A percentile compares a stretch with the other conserved stretches of the same genome.
phyloP scores from a whole-genome alignment of 2,329 filamentous ascomycete genomes.

The Colletotrichum sp. region DNA sequence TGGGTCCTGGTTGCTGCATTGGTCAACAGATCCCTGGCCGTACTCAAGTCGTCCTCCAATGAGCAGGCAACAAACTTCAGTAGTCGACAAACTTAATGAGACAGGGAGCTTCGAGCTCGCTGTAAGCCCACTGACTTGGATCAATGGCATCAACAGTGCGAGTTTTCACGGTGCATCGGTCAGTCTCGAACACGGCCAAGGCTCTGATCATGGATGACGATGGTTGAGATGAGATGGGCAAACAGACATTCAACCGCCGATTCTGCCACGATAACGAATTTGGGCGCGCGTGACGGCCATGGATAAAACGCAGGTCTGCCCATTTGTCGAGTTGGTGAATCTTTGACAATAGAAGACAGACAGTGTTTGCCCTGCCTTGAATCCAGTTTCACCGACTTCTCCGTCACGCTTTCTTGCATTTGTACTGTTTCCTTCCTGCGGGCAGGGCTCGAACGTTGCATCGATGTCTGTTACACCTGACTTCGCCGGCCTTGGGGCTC shows the following conservation, averaged over 20 bases:
- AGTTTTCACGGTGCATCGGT: not conserved
- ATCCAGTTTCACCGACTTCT: constrained; percentile 2
- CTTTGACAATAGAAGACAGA: not conserved
- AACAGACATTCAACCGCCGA: not conserved
- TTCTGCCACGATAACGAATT: not conserved
- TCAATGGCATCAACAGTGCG: not conserved
- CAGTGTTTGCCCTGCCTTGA: not conserved
- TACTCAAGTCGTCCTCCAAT: not conserved
- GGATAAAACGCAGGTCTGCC: constrained; percentile 5
- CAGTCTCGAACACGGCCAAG: not conserved
- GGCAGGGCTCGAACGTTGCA: not conserved
- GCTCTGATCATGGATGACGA: not conserved
- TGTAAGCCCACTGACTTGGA: not conserved
- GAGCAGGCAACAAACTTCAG: not conserved
- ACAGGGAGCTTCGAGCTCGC: not conserved
- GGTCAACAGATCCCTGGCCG: not conserved
- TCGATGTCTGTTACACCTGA: not conserved
- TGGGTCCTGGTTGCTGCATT: not conserved
- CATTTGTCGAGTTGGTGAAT: not conserved
- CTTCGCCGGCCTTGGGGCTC: not conserved
- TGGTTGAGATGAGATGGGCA: not conserved
- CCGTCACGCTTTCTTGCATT: not conserved
- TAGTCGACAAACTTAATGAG: not conserved
- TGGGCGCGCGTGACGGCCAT: not conserved
- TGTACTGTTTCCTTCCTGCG: not conserved